Conservation (phyloP, 768 basidiomycete species). For the Amanita muscaria region DNA sequence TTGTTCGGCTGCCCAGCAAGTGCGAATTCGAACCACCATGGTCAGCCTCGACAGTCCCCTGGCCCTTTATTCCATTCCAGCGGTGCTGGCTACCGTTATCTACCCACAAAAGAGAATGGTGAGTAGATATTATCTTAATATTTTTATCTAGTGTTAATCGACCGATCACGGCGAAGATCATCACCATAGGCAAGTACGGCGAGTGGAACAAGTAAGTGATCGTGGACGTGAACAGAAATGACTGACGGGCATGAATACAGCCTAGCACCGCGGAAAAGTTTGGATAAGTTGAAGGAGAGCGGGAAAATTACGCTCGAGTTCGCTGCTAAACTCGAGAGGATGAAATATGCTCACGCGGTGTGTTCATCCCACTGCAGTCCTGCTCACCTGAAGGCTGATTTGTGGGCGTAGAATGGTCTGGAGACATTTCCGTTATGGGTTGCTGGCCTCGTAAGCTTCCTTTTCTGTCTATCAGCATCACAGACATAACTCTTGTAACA, state of each 20-base stretch:
- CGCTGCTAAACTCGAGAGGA: constrained; percentile 12
- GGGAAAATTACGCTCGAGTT: constrained; percentile 12
- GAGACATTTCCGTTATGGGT: constrained; percentile 23
- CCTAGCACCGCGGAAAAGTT: constrained; percentile 14
- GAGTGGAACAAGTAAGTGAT: constrained; percentile 16
- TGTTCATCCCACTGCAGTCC: too few relatives aligned
- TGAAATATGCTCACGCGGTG: constrained; percentile 18
- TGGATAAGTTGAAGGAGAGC: constrained; percentile 12
- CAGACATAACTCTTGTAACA: neutral
- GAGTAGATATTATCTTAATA: constrained; percentile 2
- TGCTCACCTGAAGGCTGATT: neutral
- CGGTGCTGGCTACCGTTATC: constrained; percentile 25
- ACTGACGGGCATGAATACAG: too few relatives aligned
- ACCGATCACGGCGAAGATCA: too few relatives aligned
- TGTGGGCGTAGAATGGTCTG: constrained; percentile 18
- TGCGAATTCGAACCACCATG: neutral
- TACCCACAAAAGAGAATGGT: constrained; percentile 25
- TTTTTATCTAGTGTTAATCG: neutral
- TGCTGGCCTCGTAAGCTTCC: constrained; percentile 12
- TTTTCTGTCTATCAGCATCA: neutral
- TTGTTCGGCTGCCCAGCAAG: too few relatives aligned
- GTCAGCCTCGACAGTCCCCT: constrained; percentile 9
- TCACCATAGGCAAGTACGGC: too few relatives aligned
- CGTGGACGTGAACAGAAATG: too few relatives aligned
- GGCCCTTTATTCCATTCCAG: constrained; percentile 30